Evolutionary conservation across 805 yeast genomes (phyloP), one percentile per base, ranked within the genome.

Genomic region (Wickerhamiella bombiphila): DNA sequence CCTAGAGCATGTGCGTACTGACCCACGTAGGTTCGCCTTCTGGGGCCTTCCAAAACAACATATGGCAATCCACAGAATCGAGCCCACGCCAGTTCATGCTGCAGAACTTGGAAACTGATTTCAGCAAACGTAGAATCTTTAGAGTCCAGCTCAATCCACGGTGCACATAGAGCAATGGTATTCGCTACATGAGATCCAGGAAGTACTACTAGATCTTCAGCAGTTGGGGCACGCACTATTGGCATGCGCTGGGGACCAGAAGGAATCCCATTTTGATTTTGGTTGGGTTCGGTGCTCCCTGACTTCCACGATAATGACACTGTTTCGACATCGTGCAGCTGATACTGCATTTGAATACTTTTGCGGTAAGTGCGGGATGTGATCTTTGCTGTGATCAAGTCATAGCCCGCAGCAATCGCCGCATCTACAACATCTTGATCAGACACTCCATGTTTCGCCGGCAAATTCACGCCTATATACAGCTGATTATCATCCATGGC

Each of bases 61-160:
- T 68, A 68, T 6, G 60, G 59, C 31, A 77, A 51, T 0, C 82
- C 83, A 22, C 76, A 62, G 50, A 66, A 74, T 31, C 61, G 57
- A 2, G 81, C 79, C 48, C 72, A 72, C 14, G 65, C 60, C 28
- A 75, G 55, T 53, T 77, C 82, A 46, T 73, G 70, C 20, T 55
- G 41, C n/a, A 76, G 51, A 1, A 75, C 78, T 46, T 75, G 75
- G 25, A 58, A 56, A 4, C 78, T 71, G 35, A 75, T 60, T 42
- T 65, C 69, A 22, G 76, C 68, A 3, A 70, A 60, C 4, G 62
- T 43, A 0, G 57, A 52, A 51, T 74, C 71, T 7, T 58, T 56
- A 22, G 74, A 66, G 44, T 76, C 82, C 29, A 76, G 54, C 48
- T 76, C 82, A n/a, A 75, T 60, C 82, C 83, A 77, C 2, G 79